phyloP scores from a whole-genome alignment of 1,284 basidiomycete species.

The Marasmius sp. region DNA sequence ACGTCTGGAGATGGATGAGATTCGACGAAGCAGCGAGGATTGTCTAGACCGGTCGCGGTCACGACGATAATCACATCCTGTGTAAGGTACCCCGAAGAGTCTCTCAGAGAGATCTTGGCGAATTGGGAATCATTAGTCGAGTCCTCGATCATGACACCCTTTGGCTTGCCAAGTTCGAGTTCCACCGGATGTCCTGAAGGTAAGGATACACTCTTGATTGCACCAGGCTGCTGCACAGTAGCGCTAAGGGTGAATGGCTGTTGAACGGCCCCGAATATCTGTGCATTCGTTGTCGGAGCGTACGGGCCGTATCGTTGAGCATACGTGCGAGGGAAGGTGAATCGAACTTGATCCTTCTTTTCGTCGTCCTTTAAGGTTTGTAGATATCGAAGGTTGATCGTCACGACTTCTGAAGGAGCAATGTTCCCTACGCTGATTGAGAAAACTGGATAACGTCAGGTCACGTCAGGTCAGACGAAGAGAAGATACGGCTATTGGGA shows the following conservation, averaged over 20 bases:
- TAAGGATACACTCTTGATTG: slow-evolving; percentile 9
- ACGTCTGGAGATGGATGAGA: slow-evolving; percentile 6
- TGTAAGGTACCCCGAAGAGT: slow-evolving; percentile 3
- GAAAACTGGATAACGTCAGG: not conserved
- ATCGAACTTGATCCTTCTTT: slow-evolving; percentile 8
- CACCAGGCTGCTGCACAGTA: slow-evolving; percentile 3
- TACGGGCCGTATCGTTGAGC: slow-evolving; percentile 10
- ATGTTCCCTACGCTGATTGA: slow-evolving; percentile 11
- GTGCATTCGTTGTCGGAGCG: not conserved
- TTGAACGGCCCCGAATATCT: not conserved
- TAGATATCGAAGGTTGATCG: slow-evolving; percentile 10
- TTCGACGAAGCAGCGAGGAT: slow-evolving; percentile 30
- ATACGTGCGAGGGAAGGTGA: slow-evolving; percentile 6
- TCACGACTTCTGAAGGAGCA: slow-evolving; percentile 5
- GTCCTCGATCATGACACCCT: not conserved
- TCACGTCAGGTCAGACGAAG: too few species aligned
- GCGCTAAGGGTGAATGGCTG: not conserved
- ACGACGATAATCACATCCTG: slow-evolving; percentile 24
- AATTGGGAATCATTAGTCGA: not conserved
- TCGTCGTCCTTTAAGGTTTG: slow-evolving; percentile 12
- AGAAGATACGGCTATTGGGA: too few species aligned
- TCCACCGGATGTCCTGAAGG: slow-evolving; percentile 9
- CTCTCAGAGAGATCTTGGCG: slow-evolving; percentile 1
- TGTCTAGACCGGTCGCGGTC: slow-evolving; percentile 21
- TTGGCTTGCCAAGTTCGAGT: slow-evolving; percentile 5